These are phyloP conservation scores for Aristolochia californica DNA, from an alignment of 164 flowering plant genomes.

Conservation along the genomic window DNA sequence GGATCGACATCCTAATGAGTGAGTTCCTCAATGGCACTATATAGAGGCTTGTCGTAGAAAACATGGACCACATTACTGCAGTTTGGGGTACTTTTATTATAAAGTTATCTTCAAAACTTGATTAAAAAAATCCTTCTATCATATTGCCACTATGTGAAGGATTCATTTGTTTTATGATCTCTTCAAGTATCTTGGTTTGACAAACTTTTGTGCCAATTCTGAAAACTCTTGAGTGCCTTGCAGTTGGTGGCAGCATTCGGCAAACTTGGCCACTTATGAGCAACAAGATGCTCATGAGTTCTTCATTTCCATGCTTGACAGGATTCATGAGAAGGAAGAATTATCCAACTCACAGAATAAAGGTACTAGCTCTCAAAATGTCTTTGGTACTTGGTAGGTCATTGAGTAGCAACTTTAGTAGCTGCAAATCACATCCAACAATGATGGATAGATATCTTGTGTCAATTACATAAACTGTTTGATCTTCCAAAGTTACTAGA, in stretches of 20 bases:
- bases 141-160: no score
- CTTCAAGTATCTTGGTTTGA: no score
- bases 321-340: slow-evolving; percentile 51
- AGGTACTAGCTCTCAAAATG: slow-evolving; percentile 23
- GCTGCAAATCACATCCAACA: neutral
- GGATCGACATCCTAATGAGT: no score
- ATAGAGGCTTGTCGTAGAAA: no score
- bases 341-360: slow-evolving; percentile 16
- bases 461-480: neutral
- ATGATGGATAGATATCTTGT: no score
- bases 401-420: neutral
- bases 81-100: no score
- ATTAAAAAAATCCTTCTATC: no score
- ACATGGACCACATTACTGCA: no score
- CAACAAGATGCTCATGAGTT: slow-evolving; percentile 73
- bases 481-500: neutral
- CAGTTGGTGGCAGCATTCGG: slow-evolving; percentile 74
- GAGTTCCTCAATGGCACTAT: no score
- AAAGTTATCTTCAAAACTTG: no score
- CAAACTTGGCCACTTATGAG: slow-evolving; percentile 53
- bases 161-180: no score
- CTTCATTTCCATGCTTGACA: slow-evolving; percentile 55
- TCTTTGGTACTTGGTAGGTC: neutral
- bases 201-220: no score
- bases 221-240: slow-evolving; percentile 1